Base-by-base conservation (phyloP, 805 yeast genomes). In the Komagataella phaffii region DNA sequence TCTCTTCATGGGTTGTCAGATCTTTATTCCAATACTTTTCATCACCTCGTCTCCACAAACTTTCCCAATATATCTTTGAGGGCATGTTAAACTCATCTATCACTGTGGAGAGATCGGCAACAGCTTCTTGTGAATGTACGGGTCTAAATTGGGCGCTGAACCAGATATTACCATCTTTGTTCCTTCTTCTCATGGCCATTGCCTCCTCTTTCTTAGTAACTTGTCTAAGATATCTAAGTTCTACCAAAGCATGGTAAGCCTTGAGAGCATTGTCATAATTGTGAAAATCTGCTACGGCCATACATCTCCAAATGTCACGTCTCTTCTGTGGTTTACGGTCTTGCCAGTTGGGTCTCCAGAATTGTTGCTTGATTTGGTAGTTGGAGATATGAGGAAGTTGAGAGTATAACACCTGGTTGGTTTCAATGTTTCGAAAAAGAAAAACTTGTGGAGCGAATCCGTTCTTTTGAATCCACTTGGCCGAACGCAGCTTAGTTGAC, bases 361-460 rank as follows among this genome's bases (percentile, higher is more conserved):
- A 88, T 69, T 84, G 93, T 55, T 69, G 73, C 54, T 81, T 77
- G 55, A 87, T 80, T 64, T 85, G 85, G 46, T 73, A 66, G 45
- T 58, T 45, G 55, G 76, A 51, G 69, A 82, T 73, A 53, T 72
- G 74, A 45, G 96, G 93, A 10, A 85, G 77, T 67, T 90, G 96
- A 5, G 96, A 82, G 65, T 88, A 90, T 8, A 88, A 67, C 17
- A 89, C 95, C 71, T 90, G 96, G 4, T 96, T 97, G 45, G 85
- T 75, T 68, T 88, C 93, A 49, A 88, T 67, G 71, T 90, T 89
- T 63, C 93, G 79, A 72, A 86, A 91, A 46, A 88, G 67, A 62
- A 76, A 87, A 10, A 90, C 85, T 61, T 85, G 90, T 7, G 97
- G 96, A 3, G 88, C 95, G 64, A 79, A 78, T 7, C 79, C 77